A percentile compares a stretch with the other conserved stretches of the same genome.
Conservation (phyloP, 2,329 filamentous ascomycete species). For the Lecanicillium sp. region DNA sequence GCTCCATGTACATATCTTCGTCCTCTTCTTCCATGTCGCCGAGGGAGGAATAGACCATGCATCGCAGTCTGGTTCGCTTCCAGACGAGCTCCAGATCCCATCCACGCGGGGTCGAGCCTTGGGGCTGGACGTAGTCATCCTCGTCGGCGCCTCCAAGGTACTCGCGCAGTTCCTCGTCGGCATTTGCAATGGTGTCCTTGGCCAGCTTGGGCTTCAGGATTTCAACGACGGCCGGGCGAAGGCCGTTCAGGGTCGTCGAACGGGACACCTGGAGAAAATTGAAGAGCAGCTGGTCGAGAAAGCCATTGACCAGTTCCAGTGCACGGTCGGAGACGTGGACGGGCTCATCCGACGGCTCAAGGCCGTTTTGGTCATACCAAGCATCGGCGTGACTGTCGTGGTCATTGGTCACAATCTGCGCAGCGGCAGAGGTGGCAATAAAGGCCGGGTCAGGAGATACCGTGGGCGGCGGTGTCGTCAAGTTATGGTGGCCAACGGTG, state of each 20-base stretch:
- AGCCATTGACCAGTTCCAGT: constrained; percentile 75
- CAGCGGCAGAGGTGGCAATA: constrained; percentile 80
- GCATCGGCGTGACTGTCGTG: constrained; percentile 67
- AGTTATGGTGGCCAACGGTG: constrained; percentile 45
- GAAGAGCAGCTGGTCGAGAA: constrained; percentile 88
- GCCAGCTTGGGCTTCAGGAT: constrained; percentile 86
- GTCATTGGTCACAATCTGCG: constrained; percentile 84
- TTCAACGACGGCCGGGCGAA: constrained; percentile 77
- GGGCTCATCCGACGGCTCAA: constrained; percentile 57
- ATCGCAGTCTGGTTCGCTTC: constrained; percentile 86
- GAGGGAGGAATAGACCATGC: constrained; percentile 96
- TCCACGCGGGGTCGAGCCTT: constrained; percentile 44
- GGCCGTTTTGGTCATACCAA: constrained; percentile 61
- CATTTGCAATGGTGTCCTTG: constrained; percentile 72
- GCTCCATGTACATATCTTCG: constrained; percentile 79
- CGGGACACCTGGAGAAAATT: constrained; percentile 76
- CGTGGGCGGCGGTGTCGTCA: constrained; percentile 58
- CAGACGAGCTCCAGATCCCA: constrained; percentile 92
- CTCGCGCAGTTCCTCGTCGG: constrained; percentile 80
- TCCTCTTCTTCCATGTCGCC: constrained; percentile 98
- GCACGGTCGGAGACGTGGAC: constrained; percentile 67
- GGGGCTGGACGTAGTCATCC: constrained; percentile 57
- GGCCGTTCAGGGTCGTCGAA: constrained; percentile 65
- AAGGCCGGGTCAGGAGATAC: constrained; percentile 77
- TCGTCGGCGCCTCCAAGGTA: constrained; percentile 75